A percentile compares a stretch with the other conserved stretches of the same genome.
Conservation (phyloP, 371 early-diverging fungal genomes). For the Syncephalis plumigaleata region DNA sequence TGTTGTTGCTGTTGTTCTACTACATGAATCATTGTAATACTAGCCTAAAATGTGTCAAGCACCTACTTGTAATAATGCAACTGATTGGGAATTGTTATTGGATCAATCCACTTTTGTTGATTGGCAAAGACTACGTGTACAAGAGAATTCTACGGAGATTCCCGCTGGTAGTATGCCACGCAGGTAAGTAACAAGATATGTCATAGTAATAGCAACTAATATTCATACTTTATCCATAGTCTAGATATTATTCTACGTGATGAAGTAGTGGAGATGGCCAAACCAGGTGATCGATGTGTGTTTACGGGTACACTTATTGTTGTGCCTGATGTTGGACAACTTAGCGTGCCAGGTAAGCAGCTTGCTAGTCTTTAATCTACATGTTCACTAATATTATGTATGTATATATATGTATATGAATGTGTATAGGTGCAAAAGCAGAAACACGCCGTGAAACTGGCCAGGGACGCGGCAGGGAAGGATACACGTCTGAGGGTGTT, state of each 20-base stretch:
- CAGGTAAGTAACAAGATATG: constrained; percentile 25
- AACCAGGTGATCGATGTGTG: constrained; percentile 91
- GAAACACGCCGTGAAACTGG: constrained; percentile 43
- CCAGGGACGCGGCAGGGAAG: constrained; percentile 33
- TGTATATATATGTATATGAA: too few species aligned
- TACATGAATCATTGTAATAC: not conserved
- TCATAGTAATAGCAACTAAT: not conserved
- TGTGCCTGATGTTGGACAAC: constrained; percentile 83
- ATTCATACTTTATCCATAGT: constrained; percentile 12
- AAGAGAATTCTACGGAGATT: constrained; percentile 96
- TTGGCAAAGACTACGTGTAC: constrained; percentile 97
- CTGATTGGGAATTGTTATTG: constrained; percentile 63
- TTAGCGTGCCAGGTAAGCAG: constrained; percentile 43
- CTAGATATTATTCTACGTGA: constrained; percentile 96
- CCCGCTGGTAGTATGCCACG: constrained; percentile 98
- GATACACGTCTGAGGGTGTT: constrained; percentile 57
- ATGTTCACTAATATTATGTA: too few species aligned
- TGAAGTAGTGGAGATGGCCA: constrained; percentile 91
- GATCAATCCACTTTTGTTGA: constrained; percentile 88
- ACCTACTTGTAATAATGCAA: constrained; percentile 65
- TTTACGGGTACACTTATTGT: constrained; percentile 93
- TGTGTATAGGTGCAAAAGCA: constrained; percentile 19
- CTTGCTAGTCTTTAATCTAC: constrained; percentile 1
- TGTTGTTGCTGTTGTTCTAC: not conserved
- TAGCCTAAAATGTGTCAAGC: constrained; percentile 89